Conservation (phyloP, 1,284 basidiomycete species). For the Pyrrhoderma lamaoense region DNA sequence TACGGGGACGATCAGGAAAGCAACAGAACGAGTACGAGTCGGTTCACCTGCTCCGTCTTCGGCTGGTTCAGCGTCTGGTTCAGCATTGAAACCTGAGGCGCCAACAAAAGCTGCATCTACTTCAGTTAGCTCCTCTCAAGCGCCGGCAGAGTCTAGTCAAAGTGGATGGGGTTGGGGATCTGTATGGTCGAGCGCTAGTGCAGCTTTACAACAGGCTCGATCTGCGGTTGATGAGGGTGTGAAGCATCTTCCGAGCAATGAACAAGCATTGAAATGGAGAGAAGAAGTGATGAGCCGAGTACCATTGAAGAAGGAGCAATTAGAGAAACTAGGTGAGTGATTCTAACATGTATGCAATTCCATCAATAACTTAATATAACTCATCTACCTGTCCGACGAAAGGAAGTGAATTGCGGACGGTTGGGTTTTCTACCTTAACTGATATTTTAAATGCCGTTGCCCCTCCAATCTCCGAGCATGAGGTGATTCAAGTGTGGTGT, state of each 20-base stretch:
- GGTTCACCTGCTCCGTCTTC: slow-evolving; percentile 35
- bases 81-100: slow-evolving; percentile 23
- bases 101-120: slow-evolving; percentile 6
- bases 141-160: not conserved
- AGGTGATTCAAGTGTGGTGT: slow-evolving; percentile 93
- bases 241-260: slow-evolving; percentile 72
- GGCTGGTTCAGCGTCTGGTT: slow-evolving; percentile 17
- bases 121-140: not conserved
- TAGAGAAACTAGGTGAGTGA: slow-evolving; percentile 72
- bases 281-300: slow-evolving; percentile 41
- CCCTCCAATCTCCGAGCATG: slow-evolving; percentile 96
- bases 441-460: slow-evolving; percentile 95
- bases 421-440: slow-evolving; percentile 79
- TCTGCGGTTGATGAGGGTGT: slow-evolving; percentile 88
- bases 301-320: slow-evolving; percentile 58
- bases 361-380: slow-evolving; percentile 1
- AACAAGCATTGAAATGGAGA: slow-evolving; percentile 74
- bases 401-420: slow-evolving; percentile 84
- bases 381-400: slow-evolving; percentile 4
- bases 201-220: slow-evolving; percentile 82
- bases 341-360: slow-evolving; percentile 3
- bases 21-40: slow-evolving; percentile 66
- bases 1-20: slow-evolving; percentile 63
- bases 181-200: slow-evolving; percentile 82
- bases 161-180: slow-evolving; percentile 72